Conservation (phyloP, 2,329 filamentous ascomycete species). For the Penicillium sp. region DNA sequence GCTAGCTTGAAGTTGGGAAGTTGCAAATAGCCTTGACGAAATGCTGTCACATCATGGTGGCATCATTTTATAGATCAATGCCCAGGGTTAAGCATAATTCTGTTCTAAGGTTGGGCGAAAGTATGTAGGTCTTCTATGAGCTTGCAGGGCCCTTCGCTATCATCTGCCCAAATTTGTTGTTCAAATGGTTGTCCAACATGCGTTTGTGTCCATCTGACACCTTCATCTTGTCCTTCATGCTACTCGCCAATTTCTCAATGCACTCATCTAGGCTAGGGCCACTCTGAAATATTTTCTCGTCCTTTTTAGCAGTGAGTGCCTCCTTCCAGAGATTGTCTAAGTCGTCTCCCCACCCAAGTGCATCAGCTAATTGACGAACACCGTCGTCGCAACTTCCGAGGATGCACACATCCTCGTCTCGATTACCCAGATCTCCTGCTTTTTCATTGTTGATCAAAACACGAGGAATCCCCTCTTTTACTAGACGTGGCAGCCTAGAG, state of each 20-base stretch:
- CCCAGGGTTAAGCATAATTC: not conserved
- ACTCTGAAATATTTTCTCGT: slow-evolving; percentile 34
- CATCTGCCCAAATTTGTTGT: slow-evolving; percentile 21
- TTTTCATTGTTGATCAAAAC: slow-evolving; percentile 76
- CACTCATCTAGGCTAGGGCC: slow-evolving; percentile 53
- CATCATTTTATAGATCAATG: slow-evolving; percentile 3
- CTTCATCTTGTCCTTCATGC: slow-evolving; percentile 49
- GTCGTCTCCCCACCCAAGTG: slow-evolving; percentile 76
- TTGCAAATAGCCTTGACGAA: not conserved
- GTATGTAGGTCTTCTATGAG: not conserved
- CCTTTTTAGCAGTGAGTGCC: slow-evolving; percentile 58
- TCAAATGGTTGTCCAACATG: slow-evolving; percentile 31
- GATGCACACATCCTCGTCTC: slow-evolving; percentile 71
- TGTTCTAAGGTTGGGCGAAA: not conserved
- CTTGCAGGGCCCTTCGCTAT: not conserved
- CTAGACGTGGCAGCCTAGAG: slow-evolving; percentile 66
- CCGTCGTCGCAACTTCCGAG: slow-evolving; percentile 74
- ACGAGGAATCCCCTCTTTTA: slow-evolving; percentile 59
- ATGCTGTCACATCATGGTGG: slow-evolving; percentile 12
- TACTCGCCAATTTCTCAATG: slow-evolving; percentile 49
- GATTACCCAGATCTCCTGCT: slow-evolving; percentile 70
- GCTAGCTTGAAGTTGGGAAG: not conserved
- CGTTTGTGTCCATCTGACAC: slow-evolving; percentile 41
- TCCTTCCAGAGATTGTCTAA: slow-evolving; percentile 67
- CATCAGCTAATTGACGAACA: slow-evolving; percentile 67